Evolutionary conservation across 257 asterid genomes (phyloP).

Genomic region (Jacaranda copaia): DNA sequence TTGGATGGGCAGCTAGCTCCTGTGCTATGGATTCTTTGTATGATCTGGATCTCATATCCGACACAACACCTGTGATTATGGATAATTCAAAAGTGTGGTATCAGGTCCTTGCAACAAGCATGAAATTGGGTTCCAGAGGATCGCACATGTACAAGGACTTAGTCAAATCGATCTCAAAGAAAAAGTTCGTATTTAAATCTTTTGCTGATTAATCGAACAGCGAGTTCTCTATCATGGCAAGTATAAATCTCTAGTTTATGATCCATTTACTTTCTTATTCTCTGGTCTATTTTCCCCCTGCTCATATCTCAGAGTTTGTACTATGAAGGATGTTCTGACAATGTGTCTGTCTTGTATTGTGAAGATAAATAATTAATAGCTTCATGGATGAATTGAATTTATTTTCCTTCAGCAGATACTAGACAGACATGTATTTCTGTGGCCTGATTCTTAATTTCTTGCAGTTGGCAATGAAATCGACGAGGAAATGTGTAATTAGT

Average conservation of each 20-base stretch:
- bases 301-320: too few relatives aligned
- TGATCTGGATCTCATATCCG: conserved; percentile 78
- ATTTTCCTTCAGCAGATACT: background rate
- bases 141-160: conserved; percentile 82
- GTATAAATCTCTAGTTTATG: conserved; percentile 29
- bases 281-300: too few relatives aligned
- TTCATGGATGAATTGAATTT: background rate
- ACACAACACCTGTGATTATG: conserved; percentile 79
- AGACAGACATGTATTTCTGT: too few relatives aligned
- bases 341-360: too few relatives aligned
- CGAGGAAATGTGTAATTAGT: conserved; percentile 13
- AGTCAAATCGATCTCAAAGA: conserved; percentile 71
- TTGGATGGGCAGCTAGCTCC: conserved; percentile 82
- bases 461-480: conserved; percentile 13
- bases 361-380: too few relatives aligned
- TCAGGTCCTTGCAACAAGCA: conserved; percentile 82
- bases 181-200: conserved; percentile 62
- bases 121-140: conserved; percentile 89
- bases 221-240: conserved; percentile 92
- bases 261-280: conserved; percentile 18
- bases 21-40: conserved; percentile 86
- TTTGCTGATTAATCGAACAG: conserved; percentile 91
- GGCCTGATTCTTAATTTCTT: too few relatives aligned
- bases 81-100: conserved; percentile 91
- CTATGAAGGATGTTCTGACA: too few relatives aligned